These are phyloP conservation scores for Elsinoe necatrix DNA, from an alignment of 2,329 filamentous ascomycete genomes.

Conservation along the genomic window DNA sequence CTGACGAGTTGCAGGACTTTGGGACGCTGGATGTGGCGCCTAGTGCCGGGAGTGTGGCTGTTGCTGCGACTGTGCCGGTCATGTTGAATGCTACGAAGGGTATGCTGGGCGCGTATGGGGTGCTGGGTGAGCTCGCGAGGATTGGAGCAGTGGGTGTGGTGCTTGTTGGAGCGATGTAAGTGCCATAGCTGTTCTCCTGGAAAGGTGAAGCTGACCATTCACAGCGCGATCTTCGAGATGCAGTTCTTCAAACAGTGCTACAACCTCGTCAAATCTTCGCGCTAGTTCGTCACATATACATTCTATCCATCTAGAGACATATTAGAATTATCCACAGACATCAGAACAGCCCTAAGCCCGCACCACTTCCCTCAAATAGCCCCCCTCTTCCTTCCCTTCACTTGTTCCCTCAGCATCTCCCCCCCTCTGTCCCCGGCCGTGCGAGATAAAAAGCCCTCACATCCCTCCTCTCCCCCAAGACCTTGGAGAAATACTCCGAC, in stretches of 20 bases:
- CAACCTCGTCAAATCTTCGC: slow-evolving; percentile 1
- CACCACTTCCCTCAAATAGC: background rate
- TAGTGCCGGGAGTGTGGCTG: slow-evolving; percentile 29
- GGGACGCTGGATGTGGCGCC: slow-evolving; percentile 25
- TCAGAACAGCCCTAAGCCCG: background rate
- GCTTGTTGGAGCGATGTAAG: slow-evolving; percentile 12
- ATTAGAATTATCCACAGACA: too few relatives aligned
- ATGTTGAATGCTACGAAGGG: slow-evolving; percentile 29
- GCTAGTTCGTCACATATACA: background rate
- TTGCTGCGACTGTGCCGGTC: slow-evolving; percentile 30
- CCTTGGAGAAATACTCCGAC: background rate
- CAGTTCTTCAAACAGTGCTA: slow-evolving; percentile 10
- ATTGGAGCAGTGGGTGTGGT: slow-evolving; percentile 24
- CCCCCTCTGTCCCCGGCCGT: background rate
- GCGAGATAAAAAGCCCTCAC: background rate
- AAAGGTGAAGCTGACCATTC: background rate
- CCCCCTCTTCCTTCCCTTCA: background rate
- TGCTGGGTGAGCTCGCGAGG: slow-evolving; percentile 35
- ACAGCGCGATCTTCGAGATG: slow-evolving; percentile 11
- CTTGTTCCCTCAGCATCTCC: too few relatives aligned
- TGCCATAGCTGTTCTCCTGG: background rate
- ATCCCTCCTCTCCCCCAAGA: slow-evolving; percentile 9
- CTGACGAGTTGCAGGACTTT: slow-evolving; percentile 21
- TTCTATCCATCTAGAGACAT: background rate
- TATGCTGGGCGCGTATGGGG: slow-evolving; percentile 29